These are phyloP conservation scores for Hyaloscypha finlandica DNA, from an alignment of 495 filamentous ascomycete species.

Conservation along the genomic window DNA sequence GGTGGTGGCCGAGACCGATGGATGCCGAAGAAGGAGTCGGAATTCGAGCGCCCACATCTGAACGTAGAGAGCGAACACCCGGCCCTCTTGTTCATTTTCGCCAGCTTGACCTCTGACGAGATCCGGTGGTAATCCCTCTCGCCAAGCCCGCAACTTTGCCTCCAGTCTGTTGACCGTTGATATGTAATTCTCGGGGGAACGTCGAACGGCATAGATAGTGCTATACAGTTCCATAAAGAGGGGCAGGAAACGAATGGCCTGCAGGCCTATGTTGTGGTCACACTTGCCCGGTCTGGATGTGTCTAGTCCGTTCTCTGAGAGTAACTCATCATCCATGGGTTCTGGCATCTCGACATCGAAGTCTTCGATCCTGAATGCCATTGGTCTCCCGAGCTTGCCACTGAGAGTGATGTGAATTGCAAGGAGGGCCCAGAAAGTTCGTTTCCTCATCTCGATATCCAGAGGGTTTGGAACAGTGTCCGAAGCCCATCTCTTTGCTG, in stretches of 20 bases:
- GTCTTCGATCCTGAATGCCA: slow-evolving; percentile 69
- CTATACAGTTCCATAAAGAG: slow-evolving; percentile 71
- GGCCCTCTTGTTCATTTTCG: slow-evolving; percentile 50
- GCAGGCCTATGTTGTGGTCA: slow-evolving; percentile 63
- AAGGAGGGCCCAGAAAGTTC: slow-evolving; percentile 72
- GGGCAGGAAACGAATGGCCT: slow-evolving; percentile 58
- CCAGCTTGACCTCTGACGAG: slow-evolving; percentile 43
- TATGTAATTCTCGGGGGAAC: slow-evolving; percentile 59
- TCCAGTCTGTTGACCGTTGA: slow-evolving; percentile 63
- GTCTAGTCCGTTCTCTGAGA: slow-evolving; percentile 53
- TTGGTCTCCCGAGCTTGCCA: slow-evolving; percentile 73
- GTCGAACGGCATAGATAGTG: slow-evolving; percentile 66
- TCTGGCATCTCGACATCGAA: slow-evolving; percentile 76
- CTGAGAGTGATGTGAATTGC: slow-evolving; percentile 63
- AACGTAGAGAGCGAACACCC: slow-evolving; percentile 52
- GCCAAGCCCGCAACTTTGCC: slow-evolving; percentile 55
- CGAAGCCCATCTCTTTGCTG: slow-evolving; percentile 60
- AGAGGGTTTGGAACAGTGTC: slow-evolving; percentile 52
- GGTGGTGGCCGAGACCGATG: slow-evolving; percentile 64
- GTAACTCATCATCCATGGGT: slow-evolving; percentile 64
- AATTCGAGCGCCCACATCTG: slow-evolving; percentile 51
- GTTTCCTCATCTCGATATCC: slow-evolving; percentile 74
- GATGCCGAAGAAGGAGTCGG: slow-evolving; percentile 63
- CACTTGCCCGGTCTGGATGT: slow-evolving; percentile 56
- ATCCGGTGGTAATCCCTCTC: slow-evolving; percentile 57